Evolutionary conservation across 805 yeast species (phyloP).

Genomic region (Cyberlindnera suaveolens): DNA sequence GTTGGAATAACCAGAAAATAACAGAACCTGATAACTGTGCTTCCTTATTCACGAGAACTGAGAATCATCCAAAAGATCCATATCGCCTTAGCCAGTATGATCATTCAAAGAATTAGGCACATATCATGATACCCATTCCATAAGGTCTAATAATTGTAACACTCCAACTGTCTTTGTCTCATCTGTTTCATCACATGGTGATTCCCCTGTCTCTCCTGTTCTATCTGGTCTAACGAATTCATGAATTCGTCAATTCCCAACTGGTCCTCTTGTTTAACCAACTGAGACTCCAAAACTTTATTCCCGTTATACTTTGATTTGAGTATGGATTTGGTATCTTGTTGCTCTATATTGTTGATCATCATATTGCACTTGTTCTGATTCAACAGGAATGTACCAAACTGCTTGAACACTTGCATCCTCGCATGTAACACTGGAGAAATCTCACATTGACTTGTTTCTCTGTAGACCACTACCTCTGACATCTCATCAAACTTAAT

Average conservation of each 20-base stretch:
- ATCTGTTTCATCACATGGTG: background rate
- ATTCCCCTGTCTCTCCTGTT: background rate
- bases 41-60: too few relatives aligned
- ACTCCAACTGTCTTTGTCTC: background rate
- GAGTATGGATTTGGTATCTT: slow-evolving; percentile 2
- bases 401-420: slow-evolving; percentile 1
- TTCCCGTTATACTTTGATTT: slow-evolving; percentile 1
- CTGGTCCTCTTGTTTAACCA: background rate
- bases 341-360: too few relatives aligned
- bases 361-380: too few relatives aligned
- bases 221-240: background rate
- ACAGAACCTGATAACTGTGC: too few relatives aligned
- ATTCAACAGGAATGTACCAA: slow-evolving; percentile 1
- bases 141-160: background rate
- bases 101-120: too few relatives aligned
- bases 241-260: background rate
- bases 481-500: slow-evolving; percentile 4
- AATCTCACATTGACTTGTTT: background rate
- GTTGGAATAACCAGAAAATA: too few relatives aligned
- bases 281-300: background rate
- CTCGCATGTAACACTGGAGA: background rate
- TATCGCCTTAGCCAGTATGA: too few relatives aligned
- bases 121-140: too few relatives aligned
- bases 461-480: slow-evolving; percentile 2
- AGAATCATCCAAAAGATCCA: too few relatives aligned